Percentiles rank a stretch among this genome's conserved stretches.
phyloP scores from a whole-genome alignment of 345 rosid species.

The Populus ilicifolia region DNA sequence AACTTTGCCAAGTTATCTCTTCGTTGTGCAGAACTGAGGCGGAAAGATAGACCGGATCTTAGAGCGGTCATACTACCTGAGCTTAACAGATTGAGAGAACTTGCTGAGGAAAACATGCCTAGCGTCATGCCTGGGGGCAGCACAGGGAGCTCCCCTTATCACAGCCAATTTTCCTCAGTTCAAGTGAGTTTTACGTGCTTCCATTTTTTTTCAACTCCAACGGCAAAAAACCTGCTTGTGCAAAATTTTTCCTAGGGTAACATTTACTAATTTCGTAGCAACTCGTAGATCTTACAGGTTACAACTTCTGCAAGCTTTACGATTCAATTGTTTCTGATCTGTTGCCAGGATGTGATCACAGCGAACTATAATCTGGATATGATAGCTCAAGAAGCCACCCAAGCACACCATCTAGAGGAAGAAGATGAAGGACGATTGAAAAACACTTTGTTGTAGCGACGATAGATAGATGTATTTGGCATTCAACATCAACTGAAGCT shows the following conservation, averaged over 20 bases:
- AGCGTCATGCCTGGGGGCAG: constrained; percentile 11
- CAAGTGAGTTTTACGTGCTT: constrained; percentile 29
- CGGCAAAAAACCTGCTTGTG: background rate
- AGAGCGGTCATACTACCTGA: constrained; percentile 56
- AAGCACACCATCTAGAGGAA: constrained; percentile 31
- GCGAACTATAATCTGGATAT: constrained; percentile 28
- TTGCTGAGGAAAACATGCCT: constrained; percentile 55
- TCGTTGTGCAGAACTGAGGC: constrained; percentile 68
- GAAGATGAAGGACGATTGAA: background rate
- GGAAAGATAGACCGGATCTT: constrained; percentile 88
- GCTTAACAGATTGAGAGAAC: constrained; percentile 58
- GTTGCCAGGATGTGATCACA: constrained; percentile 41
- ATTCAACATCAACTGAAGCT: background rate
- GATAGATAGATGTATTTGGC: background rate
- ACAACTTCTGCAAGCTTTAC: background rate
- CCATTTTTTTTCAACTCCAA: background rate
- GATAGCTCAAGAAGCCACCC: constrained; percentile 34
- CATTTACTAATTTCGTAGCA: background rate
- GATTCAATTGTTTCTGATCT: background rate
- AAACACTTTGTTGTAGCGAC: background rate
- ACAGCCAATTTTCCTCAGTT: constrained; percentile 25
- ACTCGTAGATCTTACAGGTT: background rate
- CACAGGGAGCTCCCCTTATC: constrained; percentile 25
- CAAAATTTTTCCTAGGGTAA: background rate
- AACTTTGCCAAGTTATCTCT: constrained; percentile 57